These are phyloP conservation scores for Gossypium raimondii DNA, from an alignment of 345 rosid species.

Conservation along the genomic window DNA sequence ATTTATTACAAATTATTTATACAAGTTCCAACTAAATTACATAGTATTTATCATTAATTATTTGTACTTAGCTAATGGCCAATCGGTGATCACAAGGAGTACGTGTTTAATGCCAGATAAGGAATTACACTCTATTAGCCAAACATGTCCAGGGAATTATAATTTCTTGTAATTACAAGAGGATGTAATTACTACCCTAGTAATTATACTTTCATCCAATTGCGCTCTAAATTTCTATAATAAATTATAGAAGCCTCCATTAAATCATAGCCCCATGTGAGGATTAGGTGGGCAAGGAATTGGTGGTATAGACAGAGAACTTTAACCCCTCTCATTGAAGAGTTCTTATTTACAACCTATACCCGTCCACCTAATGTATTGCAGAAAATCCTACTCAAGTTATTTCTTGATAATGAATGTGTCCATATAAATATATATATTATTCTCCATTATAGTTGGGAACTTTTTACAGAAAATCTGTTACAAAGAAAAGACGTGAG, in stretches of 20 bases:
- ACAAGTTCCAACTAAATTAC: too few species aligned
- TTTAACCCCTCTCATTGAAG: not conserved
- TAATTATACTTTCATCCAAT: too few species aligned
- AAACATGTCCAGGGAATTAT: too few species aligned
- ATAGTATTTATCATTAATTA: too few species aligned
- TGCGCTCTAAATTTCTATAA: not conserved
- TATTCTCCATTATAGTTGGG: conserved; percentile 5
- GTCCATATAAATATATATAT: not conserved
- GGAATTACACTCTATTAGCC: too few species aligned
- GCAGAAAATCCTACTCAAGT: not conserved
- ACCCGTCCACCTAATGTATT: not conserved
- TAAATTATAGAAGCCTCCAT: not conserved
- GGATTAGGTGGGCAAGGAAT: not conserved
- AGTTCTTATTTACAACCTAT: not conserved
- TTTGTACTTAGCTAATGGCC: too few species aligned
- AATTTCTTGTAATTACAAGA: too few species aligned
- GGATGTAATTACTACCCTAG: too few species aligned
- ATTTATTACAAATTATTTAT: too few species aligned
- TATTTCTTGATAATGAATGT: not conserved
- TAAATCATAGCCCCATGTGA: not conserved
- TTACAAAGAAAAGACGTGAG: not conserved
- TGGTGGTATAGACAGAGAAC: not conserved
- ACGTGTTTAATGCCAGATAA: too few species aligned
- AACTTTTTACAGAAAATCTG: not conserved
- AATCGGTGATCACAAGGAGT: too few species aligned